Conservation (phyloP, 1,284 basidiomycete species). For the Mycocalia duriaeana region DNA sequence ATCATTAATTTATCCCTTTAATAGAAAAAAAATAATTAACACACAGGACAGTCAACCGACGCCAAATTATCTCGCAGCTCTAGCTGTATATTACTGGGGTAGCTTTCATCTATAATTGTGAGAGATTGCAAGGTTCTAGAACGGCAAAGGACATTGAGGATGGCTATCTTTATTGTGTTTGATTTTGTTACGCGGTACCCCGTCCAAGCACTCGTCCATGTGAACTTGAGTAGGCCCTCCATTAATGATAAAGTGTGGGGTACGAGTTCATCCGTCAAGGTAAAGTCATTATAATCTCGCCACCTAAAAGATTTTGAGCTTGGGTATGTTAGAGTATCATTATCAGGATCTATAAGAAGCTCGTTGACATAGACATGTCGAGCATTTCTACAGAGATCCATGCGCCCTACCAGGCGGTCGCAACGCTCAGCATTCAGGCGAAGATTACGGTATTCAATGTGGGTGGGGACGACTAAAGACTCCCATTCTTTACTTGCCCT, state of each 20-base stretch:
- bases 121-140: neutral
- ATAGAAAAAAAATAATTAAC: neutral
- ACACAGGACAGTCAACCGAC: neutral
- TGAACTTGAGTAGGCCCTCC: neutral
- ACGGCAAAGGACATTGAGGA: neutral
- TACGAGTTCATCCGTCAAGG: neutral
- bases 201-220: neutral
- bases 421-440: slow-evolving; percentile 9
- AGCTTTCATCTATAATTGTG: neutral
- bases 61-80: neutral
- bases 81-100: neutral
- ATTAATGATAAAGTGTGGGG: neutral
- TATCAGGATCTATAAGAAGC: neutral
- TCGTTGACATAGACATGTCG: slow-evolving; percentile 9
- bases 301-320: neutral
- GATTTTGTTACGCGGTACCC: neutral
- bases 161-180: neutral
- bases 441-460: slow-evolving; percentile 19
- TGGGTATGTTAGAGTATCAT: neutral
- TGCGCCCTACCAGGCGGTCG: slow-evolving; percentile 16
- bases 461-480: slow-evolving; percentile 16
- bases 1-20: neutral
- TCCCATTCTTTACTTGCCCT: slow-evolving; percentile 14
- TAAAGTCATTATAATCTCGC: neutral
- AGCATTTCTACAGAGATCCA: slow-evolving; percentile 17